Percentiles rank a stretch among this genome's conserved stretches.
phyloP scores from a whole-genome alignment of 805 yeast species.

The Dipodascus albidus region DNA sequence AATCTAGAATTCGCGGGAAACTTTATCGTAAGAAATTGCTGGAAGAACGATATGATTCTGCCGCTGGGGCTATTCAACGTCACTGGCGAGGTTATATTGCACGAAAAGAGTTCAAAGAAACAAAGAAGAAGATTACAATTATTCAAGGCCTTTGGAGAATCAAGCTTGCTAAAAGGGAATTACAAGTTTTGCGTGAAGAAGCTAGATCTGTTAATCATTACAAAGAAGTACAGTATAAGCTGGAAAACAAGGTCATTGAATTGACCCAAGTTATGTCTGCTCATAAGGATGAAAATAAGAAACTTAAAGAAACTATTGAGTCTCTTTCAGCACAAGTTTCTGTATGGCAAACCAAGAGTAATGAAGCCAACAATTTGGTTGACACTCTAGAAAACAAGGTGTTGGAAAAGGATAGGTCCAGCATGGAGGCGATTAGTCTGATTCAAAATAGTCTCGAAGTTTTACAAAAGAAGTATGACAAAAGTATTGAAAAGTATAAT shows the following conservation, averaged over 20 bases:
- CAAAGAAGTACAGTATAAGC: slow-evolving; percentile 82
- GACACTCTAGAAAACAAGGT: slow-evolving; percentile 21
- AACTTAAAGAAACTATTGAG: slow-evolving; percentile 50
- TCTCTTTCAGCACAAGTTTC: slow-evolving; percentile 19
- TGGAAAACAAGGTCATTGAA: slow-evolving; percentile 96
- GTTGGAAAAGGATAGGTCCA: slow-evolving; percentile 12
- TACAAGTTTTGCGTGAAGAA: slow-evolving; percentile 59
- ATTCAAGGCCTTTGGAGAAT: slow-evolving; percentile 75
- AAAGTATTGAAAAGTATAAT: slow-evolving; percentile 13
- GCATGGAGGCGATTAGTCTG: slow-evolving; percentile 11
- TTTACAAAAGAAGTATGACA: slow-evolving; percentile 19
- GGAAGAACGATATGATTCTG: slow-evolving; percentile 40
- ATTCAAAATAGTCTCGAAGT: slow-evolving; percentile 14
- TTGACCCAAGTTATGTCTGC: slow-evolving; percentile 74
- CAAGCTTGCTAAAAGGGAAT: slow-evolving; percentile 55
- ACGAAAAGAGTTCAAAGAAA: slow-evolving; percentile 38
- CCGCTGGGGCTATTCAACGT: slow-evolving; percentile 66
- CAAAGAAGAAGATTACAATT: slow-evolving; percentile 46
- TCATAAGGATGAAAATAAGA: slow-evolving; percentile 73
- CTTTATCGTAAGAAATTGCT: slow-evolving; percentile 41
- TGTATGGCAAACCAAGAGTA: slow-evolving; percentile 21
- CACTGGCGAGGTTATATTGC: slow-evolving; percentile 57
- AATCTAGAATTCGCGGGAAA: slow-evolving; percentile 41
- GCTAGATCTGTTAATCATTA: slow-evolving; percentile 85
- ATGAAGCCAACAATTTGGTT: slow-evolving; percentile 16